Evolutionary conservation across 1,139 yeast species (phyloP).

Genomic region (Taphrina populina): DNA sequence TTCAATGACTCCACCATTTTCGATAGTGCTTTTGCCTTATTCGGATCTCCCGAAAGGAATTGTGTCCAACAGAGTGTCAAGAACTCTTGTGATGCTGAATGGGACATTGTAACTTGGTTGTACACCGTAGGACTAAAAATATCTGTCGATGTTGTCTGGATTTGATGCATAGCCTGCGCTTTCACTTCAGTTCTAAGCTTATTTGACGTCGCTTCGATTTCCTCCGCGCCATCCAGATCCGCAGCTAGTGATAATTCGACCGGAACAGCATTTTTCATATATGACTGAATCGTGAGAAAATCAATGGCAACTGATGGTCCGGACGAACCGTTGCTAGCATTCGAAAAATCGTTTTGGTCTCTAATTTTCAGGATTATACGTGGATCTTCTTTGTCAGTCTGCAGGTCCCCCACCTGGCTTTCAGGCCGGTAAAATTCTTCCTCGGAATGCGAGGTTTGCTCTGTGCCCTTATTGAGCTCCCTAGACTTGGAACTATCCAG

Average conservation of each 20-base stretch:
- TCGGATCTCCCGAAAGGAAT: slow-evolving; percentile 57
- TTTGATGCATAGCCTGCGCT: slow-evolving; percentile 3
- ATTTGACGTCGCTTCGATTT: slow-evolving; percentile 25
- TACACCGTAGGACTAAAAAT: slow-evolving; percentile 21
- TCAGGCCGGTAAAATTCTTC: slow-evolving; percentile 45
- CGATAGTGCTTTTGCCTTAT: slow-evolving; percentile 20
- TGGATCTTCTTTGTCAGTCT: slow-evolving; percentile 24
- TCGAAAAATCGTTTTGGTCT: slow-evolving; percentile 32
- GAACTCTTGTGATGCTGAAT: slow-evolving; percentile 69
- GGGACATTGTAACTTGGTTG: slow-evolving; percentile 42
- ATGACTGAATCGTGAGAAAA: not conserved
- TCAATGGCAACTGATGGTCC: not conserved
- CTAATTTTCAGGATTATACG: slow-evolving; percentile 30
- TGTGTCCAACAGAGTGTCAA: slow-evolving; percentile 69
- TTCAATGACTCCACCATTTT: slow-evolving; percentile 47
- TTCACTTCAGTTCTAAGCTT: slow-evolving; percentile 6
- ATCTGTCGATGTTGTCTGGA: slow-evolving; percentile 19
- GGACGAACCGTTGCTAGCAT: slow-evolving; percentile 4
- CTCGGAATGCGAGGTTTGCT: slow-evolving; percentile 44
- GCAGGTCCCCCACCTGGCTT: slow-evolving; percentile 31
- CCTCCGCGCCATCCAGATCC: slow-evolving; percentile 8
- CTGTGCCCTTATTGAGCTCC: slow-evolving; percentile 42
- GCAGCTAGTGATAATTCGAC: slow-evolving; percentile 5
- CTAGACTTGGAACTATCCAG: slow-evolving; percentile 55
- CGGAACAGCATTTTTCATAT: not conserved